Conservation (phyloP, 495 filamentous ascomycete genomes). For the Penicillium malachiteum region DNA sequence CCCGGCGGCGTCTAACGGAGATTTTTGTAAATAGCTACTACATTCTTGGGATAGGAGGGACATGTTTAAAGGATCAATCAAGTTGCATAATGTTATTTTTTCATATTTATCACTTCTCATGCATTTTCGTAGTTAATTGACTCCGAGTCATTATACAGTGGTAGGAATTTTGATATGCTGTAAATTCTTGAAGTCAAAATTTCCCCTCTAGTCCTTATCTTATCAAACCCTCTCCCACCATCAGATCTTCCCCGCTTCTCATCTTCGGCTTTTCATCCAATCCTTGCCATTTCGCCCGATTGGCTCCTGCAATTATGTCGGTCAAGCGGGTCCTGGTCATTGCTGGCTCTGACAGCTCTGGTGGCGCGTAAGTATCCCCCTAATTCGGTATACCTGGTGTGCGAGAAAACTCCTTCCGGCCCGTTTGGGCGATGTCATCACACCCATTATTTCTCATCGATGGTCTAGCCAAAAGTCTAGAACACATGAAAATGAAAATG, state of each 20-base stretch:
- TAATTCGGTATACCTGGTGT: neutral
- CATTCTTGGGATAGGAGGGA: constrained; percentile 8
- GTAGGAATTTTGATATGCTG: neutral
- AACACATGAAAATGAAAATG: neutral
- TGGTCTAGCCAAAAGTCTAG: neutral
- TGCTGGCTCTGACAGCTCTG: constrained; percentile 83
- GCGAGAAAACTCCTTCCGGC: neutral
- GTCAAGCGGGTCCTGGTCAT: constrained; percentile 69
- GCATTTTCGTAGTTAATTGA: too few species aligned
- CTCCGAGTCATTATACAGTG: too few species aligned
- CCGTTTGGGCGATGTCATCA: neutral
- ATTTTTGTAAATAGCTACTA: constrained; percentile 28
- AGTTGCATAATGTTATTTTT: constrained; percentile 22
- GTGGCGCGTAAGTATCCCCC: constrained; percentile 70
- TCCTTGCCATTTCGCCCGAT: neutral
- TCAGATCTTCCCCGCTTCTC: constrained; percentile 7
- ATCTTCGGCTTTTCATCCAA: constrained; percentile 43
- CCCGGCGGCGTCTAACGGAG: constrained; percentile 15
- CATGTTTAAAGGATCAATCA: constrained; percentile 7
- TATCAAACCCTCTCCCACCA: constrained; percentile 12
- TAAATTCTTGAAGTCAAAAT: constrained; percentile 2
- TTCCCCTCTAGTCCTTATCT: constrained; percentile 6
- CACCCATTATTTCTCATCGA: neutral
- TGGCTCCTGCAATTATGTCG: constrained; percentile 31
- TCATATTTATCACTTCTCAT: constrained; percentile 2